Base-by-base conservation (phyloP, 371 early-diverging fungal genomes). In the Zychaea mexicana region DNA sequence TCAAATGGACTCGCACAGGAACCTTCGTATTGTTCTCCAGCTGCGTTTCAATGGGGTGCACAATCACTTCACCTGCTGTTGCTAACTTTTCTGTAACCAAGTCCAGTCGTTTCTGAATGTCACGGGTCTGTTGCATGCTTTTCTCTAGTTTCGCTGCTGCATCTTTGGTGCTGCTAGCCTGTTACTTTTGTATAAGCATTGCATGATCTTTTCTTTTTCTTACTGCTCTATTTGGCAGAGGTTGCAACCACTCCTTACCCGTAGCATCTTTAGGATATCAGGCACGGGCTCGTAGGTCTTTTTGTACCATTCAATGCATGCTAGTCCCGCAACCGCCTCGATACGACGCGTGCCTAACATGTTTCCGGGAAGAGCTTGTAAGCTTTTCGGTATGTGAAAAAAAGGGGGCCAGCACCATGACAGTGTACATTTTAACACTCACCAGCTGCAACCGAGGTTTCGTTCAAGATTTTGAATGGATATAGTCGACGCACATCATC, bases 371-470 rank as follows among this genome's bases (percentile, higher is more conserved):
- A n/a, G n/a, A n/a, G n/a, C n/a, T n/a, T n/a, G n/a, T n/a, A n/a
- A n/a, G n/a, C n/a, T n/a, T n/a, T n/a, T n/a, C n/a, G n/a, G n/a
- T n/a, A n/a, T n/a, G n/a, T n/a, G n/a, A n/a, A n/a, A n/a, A n/a
- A n/a, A n/a, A n/a, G n/a, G n/a, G n/a, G n/a, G n/a, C n/a, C n/a
- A n/a, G n/a, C n/a, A n/a, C n/a, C n/a, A n/a, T n/a, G n/a, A n/a
- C 38, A 36, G 28, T 13, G 12, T 52, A 54, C 33, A 55, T 52
- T 28, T 1, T n/a, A n/a, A n/a, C n/a, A n/a, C n/a, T n/a, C 70
- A 82, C 86, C 91, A 1, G 91, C 89, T 30, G 90, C 90, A 8
- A 91, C 86, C 2, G 91, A 89, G 12, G 88, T 81, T 65, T 90
- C 90, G 0, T 76, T 78, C 3, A 87, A 58, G 7, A 92, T 89